A percentile compares a stretch with the other conserved stretches of the same genome.
These are phyloP conservation scores for Fusarium chlamydosporum DNA, from an alignment of 2,329 filamentous ascomycete species.

Conservation along the genomic window DNA sequence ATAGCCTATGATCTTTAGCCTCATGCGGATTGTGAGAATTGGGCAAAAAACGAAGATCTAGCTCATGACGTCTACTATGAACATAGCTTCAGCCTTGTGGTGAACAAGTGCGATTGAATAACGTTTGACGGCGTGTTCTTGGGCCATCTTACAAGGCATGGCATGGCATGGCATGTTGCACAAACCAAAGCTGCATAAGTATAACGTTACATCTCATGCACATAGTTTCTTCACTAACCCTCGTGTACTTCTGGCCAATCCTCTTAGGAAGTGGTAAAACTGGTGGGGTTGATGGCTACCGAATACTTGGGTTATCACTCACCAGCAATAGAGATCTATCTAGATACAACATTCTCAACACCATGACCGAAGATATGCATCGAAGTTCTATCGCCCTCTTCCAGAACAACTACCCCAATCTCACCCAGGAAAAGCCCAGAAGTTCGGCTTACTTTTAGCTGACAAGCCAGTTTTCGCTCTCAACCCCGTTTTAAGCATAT, in stretches of 20 bases:
- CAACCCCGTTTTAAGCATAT: slow-evolving; percentile 39
- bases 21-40: not conserved
- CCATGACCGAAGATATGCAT: not conserved
- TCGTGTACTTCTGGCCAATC: not conserved
- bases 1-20: not conserved
- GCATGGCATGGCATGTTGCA: slow-evolving; percentile 13
- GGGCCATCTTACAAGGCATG: slow-evolving; percentile 23
- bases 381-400: slow-evolving; percentile 11
- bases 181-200: slow-evolving; percentile 13
- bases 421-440: not conserved
- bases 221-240: not conserved
- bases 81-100: slow-evolving; percentile 20
- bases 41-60: slow-evolving; percentile 11
- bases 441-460: slow-evolving; percentile 2
- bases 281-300: too few species aligned
- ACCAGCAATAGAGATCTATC: not conserved
- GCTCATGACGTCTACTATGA: slow-evolving; percentile 24
- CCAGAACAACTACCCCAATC: slow-evolving; percentile 18
- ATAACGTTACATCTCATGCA: slow-evolving; percentile 20
- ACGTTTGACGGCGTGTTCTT: slow-evolving; percentile 24
- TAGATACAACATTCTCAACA: not conserved
- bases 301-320: not conserved
- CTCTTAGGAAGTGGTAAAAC: too few species aligned
- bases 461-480: slow-evolving; percentile 3
- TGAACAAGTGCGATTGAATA: slow-evolving; percentile 5